Base-by-base conservation (phyloP, 495 filamentous ascomycete species). In the Aspergillus baeticus region DNA sequence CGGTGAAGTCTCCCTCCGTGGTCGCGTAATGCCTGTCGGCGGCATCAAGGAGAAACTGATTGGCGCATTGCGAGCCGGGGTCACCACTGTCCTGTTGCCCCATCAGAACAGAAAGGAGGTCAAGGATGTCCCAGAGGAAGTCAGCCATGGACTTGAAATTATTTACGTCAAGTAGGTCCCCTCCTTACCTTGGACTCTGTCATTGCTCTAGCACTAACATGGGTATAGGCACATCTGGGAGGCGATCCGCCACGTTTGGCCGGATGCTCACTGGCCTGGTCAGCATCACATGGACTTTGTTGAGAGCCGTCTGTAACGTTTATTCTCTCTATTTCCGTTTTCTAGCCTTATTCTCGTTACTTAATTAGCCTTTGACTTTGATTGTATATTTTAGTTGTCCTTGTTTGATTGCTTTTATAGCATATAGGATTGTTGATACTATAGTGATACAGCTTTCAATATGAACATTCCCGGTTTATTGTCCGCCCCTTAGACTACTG, bases 41-140 rank as follows among this genome's bases (percentile, higher is more conserved):
- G 94, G 95, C 20, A 98, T 98, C 73, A 96, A 97, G 78, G 94
- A 99, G 83, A 99, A 99, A 69, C 77, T 98, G 26, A 98, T 99
- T 66, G 94, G 94, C 11, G 95, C 94, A 23, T 73, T 92, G 60
- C 85, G 92, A 57, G 95, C 94, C 17, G 94, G 94, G 21, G 94
- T 99, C 48, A 95, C 94, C 79, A 94, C 88, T 36, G 94, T 98
- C 31, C 74, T 99, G 51, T 77, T 99, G 31, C 94, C 94, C 29
- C 81, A 87, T 37, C 84, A 87, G 58, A 99, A 99, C 69, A 82
- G 87, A 60, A 97, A 97, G 74, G 95, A 99, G 67, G 88, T 89
- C 57, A 90, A 88, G 74, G 93, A 98, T 66, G 78, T 98, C 20
- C 94, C 95, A 3, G 77, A 87, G 65, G 94, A 99, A 73, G 94